Conservation (phyloP, 345 rosid genomes). For the Salix dunnii region DNA sequence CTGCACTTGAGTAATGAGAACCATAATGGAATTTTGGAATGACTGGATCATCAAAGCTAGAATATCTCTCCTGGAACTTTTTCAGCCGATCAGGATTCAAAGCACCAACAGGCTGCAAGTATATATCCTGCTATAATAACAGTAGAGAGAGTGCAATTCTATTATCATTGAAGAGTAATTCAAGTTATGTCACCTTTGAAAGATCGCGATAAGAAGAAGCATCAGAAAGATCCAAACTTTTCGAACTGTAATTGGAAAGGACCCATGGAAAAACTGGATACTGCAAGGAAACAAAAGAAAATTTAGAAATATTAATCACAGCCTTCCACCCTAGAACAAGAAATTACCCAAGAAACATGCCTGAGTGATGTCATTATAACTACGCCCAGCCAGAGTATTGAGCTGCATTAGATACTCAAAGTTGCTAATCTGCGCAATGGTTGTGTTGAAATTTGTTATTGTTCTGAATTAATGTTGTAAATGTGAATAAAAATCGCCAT, state of each 20-base stretch:
- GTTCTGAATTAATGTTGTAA: slow-evolving; percentile 10
- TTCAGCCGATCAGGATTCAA: slow-evolving; percentile 72
- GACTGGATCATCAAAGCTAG: slow-evolving; percentile 93
- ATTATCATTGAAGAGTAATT: slow-evolving; percentile 23
- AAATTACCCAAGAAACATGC: slow-evolving; percentile 29
- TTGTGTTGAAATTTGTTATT: slow-evolving; percentile 11
- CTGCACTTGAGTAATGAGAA: slow-evolving; percentile 97
- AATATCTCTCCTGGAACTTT: slow-evolving; percentile 92
- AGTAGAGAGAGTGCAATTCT: slow-evolving; percentile 16
- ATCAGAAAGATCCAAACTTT: slow-evolving; percentile 70
- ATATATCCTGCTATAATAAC: slow-evolving; percentile 21
- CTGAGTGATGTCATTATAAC: slow-evolving; percentile 99
- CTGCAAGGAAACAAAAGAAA: slow-evolving; percentile 47
- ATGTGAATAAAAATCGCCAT: slow-evolving; percentile 11
- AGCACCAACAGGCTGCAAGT: slow-evolving; percentile 94
- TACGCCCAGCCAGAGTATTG: slow-evolving; percentile 96
- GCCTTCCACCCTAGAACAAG: background rate
- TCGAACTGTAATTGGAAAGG: slow-evolving; percentile 77
- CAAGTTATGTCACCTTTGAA: slow-evolving; percentile 63
- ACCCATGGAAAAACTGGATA: slow-evolving; percentile 99
- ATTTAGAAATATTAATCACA: slow-evolving; percentile 11
- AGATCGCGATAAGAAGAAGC: slow-evolving; percentile 92
- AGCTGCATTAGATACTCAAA: slow-evolving; percentile 95
- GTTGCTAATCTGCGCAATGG: slow-evolving; percentile 84
- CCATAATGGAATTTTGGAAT: slow-evolving; percentile 98